These are phyloP conservation scores for Trichophyton schoenleinii DNA, from an alignment of 2,329 filamentous ascomycete genomes.

Conservation along the genomic window DNA sequence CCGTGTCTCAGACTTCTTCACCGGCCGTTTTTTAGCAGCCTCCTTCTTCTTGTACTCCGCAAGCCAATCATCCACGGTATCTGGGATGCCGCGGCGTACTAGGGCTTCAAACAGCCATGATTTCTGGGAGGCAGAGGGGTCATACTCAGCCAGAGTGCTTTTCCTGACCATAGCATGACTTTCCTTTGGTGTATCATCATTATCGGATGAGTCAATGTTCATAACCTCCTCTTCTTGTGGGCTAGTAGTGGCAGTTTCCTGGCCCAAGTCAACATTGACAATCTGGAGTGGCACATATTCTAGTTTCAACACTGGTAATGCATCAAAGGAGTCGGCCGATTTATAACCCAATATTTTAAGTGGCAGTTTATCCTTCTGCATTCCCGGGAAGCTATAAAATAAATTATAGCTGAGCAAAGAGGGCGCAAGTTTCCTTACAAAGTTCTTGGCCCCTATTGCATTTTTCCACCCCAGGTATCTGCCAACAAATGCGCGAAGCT, in stretches of 20 bases:
- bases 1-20: slow-evolving; percentile 20
- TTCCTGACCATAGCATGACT: slow-evolving; percentile 15
- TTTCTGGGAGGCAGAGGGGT: slow-evolving; percentile 53
- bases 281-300: slow-evolving; percentile 64
- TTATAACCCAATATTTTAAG: slow-evolving; percentile 53
- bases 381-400: slow-evolving; percentile 19
- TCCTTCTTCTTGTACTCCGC: slow-evolving; percentile 25
- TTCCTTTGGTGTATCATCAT: slow-evolving; percentile 19
- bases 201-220: slow-evolving; percentile 23
- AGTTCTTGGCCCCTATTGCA: slow-evolving; percentile 66
- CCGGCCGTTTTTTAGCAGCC: slow-evolving; percentile 15
- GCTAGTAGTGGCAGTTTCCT: slow-evolving; percentile 36
- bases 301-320: slow-evolving; percentile 62
- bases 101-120: slow-evolving; percentile 57
- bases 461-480: slow-evolving; percentile 81
- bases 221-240: slow-evolving; percentile 2
- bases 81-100: slow-evolving; percentile 51
- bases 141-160: slow-evolving; percentile 35
- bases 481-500: slow-evolving; percentile 59
- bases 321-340: slow-evolving; percentile 61
- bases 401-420: slow-evolving; percentile 56
- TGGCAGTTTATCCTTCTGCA: slow-evolving; percentile 31
- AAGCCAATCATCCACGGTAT: slow-evolving; percentile 55
- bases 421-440: slow-evolving; percentile 67
- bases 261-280: slow-evolving; percentile 62